These are phyloP conservation scores for Friedmanniomyces endolithicus DNA, from an alignment of 495 filamentous ascomycete species.

Conservation along the genomic window DNA sequence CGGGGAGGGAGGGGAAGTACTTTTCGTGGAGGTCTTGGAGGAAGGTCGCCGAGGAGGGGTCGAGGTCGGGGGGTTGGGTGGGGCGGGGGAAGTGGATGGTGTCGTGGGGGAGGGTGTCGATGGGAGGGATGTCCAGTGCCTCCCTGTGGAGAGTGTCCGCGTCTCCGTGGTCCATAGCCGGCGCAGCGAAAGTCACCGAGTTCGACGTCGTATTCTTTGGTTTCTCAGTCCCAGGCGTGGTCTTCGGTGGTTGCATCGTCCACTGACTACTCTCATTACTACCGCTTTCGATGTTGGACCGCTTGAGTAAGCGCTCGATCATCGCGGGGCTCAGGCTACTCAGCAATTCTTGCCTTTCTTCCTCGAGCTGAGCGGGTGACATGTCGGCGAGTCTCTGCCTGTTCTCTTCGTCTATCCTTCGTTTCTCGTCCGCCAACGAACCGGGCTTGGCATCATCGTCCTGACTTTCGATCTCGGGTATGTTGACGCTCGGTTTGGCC, in stretches of 20 bases:
- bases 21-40: constrained; percentile 70
- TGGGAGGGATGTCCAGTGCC: constrained; percentile 7
- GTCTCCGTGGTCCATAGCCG: not conserved
- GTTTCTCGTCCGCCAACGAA: constrained; percentile 44
- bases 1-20: constrained; percentile 79
- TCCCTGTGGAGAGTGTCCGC: too few species aligned
- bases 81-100: constrained; percentile 22
- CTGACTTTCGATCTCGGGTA: not conserved
- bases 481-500: not conserved
- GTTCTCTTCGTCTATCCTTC: constrained; percentile 72
- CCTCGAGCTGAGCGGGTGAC: constrained; percentile 68
- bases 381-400: constrained; percentile 58
- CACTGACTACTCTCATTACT: constrained; percentile 16
- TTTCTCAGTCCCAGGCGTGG: not conserved
- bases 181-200: constrained; percentile 9
- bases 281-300: constrained; percentile 66
- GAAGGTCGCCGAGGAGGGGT: constrained; percentile 72
- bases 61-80: constrained; percentile 51
- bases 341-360: constrained; percentile 63
- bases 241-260: not conserved
- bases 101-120: constrained; percentile 5
- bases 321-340: constrained; percentile 53
- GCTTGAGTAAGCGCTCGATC: constrained; percentile 61
- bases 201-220: not conserved
- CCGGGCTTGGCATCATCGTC: not conserved